phyloP scores from a whole-genome alignment of 805 yeast genomes.

The Ogataea polymorpha region DNA sequence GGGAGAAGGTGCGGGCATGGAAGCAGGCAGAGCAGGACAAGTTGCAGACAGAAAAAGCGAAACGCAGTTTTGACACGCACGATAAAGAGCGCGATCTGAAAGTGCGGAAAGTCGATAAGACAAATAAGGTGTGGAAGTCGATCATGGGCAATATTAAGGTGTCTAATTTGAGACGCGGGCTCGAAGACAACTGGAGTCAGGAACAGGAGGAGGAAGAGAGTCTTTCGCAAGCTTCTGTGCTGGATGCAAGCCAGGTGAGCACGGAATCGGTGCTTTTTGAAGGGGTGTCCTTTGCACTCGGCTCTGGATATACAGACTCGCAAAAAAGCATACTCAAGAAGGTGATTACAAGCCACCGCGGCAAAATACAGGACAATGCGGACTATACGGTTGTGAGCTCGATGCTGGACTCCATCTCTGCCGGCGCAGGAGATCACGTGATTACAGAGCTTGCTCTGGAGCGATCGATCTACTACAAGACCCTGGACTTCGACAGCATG shows the following conservation, averaged over 20 bases:
- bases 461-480: constrained; percentile 25
- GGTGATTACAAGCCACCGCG: constrained; percentile 27
- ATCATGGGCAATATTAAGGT: constrained; percentile 22
- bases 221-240: neutral
- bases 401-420: constrained; percentile 3
- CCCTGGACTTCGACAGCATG: constrained; percentile 15
- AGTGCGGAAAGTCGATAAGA: constrained; percentile 23
- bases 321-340: constrained; percentile 22
- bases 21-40: constrained; percentile 9
- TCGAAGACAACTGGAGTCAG: constrained; percentile 11
- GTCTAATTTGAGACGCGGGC: constrained; percentile 8
- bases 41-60: constrained; percentile 10
- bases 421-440: neutral
- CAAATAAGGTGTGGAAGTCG: constrained; percentile 24
- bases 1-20: constrained; percentile 32
- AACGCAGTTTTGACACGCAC: neutral
- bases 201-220: constrained; percentile 11
- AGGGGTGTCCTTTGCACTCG: constrained; percentile 16
- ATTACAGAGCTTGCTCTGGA: constrained; percentile 32
- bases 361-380: constrained; percentile 7
- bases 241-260: neutral
- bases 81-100: constrained; percentile 25
- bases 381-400: constrained; percentile 24
- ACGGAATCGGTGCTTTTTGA: constrained; percentile 15
- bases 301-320: constrained; percentile 17